Evolutionary conservation across 1,139 yeast genomes (phyloP).

Genomic region (Geotrichum citri-aurantii): DNA sequence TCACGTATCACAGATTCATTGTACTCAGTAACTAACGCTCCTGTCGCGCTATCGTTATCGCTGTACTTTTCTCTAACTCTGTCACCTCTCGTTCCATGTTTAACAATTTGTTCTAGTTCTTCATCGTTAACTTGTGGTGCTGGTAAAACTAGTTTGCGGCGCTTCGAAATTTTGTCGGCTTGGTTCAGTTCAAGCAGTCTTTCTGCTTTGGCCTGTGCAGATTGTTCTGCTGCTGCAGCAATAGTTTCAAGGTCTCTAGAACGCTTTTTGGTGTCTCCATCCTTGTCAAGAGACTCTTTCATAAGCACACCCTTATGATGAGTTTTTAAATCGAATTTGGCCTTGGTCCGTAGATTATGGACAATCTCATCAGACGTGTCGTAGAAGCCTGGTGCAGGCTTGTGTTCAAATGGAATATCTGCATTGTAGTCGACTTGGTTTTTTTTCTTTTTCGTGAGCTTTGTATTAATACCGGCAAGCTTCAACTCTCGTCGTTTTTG

Average conservation of each 20-base stretch:
- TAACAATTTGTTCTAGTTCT: slow-evolving; percentile 35
- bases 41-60: slow-evolving; percentile 24
- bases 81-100: slow-evolving; percentile 29
- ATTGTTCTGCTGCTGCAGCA: slow-evolving; percentile 29
- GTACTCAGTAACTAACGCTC: slow-evolving; percentile 23
- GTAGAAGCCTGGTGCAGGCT: slow-evolving; percentile 65
- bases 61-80: slow-evolving; percentile 22
- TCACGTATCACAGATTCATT: slow-evolving; percentile 13
- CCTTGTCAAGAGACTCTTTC: slow-evolving; percentile 33
- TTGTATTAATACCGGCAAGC: slow-evolving; percentile 71
- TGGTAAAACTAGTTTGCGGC: slow-evolving; percentile 52
- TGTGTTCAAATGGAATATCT: slow-evolving; percentile 74
- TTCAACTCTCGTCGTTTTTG: slow-evolving; percentile 82
- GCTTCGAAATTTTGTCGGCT: slow-evolving; percentile 43
- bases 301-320: slow-evolving; percentile 45
- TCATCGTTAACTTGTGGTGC: slow-evolving; percentile 42
- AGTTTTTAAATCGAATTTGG: slow-evolving; percentile 45
- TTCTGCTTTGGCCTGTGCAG: slow-evolving; percentile 39
- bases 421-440: slow-evolving; percentile 65
- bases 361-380: slow-evolving; percentile 57
- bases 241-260: slow-evolving; percentile 23
- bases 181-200: slow-evolving; percentile 32
- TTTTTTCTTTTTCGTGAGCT: slow-evolving; percentile 50
- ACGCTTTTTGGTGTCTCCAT: slow-evolving; percentile 34
- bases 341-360: slow-evolving; percentile 39